A percentile compares a stretch with the other conserved stretches of the same genome.
These are phyloP conservation scores for Leccinum ochraceum DNA, from an alignment of 768 basidiomycete genomes.

Conservation along the genomic window DNA sequence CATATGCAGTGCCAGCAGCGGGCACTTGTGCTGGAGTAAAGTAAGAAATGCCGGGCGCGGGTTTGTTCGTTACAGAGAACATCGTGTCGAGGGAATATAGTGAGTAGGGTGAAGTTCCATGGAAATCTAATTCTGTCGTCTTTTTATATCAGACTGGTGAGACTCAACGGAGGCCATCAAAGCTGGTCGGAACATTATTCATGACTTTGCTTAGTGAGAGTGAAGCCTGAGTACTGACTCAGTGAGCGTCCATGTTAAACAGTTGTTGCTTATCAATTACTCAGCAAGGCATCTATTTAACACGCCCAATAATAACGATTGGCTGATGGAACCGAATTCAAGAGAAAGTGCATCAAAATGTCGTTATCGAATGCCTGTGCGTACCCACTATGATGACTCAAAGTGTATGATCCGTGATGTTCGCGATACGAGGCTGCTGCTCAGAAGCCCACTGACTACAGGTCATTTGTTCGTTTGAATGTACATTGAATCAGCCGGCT, in stretches of 20 bases:
- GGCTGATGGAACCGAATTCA: background rate
- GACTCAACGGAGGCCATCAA: background rate
- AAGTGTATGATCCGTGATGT: background rate
- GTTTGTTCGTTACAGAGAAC: slow-evolving; percentile 33
- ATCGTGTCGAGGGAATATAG: background rate
- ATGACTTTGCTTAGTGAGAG: slow-evolving; percentile 1
- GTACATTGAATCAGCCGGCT: background rate
- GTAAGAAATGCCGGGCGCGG: slow-evolving; percentile 44
- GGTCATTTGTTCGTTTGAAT: background rate
- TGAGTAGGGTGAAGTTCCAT: background rate
- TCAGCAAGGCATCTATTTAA: background rate
- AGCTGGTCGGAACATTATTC: background rate
- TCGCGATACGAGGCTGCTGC: background rate
- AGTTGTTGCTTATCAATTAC: background rate
- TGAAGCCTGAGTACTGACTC: background rate
- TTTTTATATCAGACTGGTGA: slow-evolving; percentile 7
- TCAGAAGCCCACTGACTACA: background rate
- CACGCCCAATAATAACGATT: background rate
- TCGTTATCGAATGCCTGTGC: background rate
- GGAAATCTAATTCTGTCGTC: background rate
- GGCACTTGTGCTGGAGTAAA: slow-evolving; percentile 49
- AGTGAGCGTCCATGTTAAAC: too few relatives aligned
- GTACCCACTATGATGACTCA: background rate
- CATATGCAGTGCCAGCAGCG: slow-evolving; percentile 45
- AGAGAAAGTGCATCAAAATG: background rate